Evolutionary conservation across 2,329 filamentous ascomycete species (phyloP).

Genomic region (Cercospora zeina): DNA sequence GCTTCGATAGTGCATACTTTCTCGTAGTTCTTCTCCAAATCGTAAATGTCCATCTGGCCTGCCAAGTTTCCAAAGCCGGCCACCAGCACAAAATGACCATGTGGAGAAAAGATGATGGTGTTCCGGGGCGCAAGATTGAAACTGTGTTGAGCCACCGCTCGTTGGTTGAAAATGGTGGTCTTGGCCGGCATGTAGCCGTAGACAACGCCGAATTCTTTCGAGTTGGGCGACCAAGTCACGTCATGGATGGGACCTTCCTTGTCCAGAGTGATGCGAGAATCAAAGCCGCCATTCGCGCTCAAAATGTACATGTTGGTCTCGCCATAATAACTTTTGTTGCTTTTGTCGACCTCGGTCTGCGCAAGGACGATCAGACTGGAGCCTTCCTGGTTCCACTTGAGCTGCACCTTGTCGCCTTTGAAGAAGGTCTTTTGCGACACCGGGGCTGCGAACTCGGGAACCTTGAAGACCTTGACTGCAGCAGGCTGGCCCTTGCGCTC

Average conservation of each 20-base stretch:
- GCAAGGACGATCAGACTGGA: constrained; percentile 91
- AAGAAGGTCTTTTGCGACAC: constrained; percentile 98
- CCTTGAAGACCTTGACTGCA: constrained; percentile 88
- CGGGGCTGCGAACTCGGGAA: constrained; percentile 78
- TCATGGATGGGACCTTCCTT: constrained; percentile 98
- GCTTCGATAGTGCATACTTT: constrained; percentile 95
- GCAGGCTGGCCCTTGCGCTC: constrained; percentile 93
- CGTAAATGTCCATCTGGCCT: constrained; percentile 96
- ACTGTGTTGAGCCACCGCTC: constrained; percentile 76
- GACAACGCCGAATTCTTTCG: constrained; percentile 94
- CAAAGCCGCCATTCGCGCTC: constrained; percentile 86
- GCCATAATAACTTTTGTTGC: constrained; percentile 98
- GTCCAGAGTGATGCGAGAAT: constrained; percentile 77
- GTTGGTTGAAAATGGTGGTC: constrained; percentile 94
- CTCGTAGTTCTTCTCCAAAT: constrained; percentile 87
- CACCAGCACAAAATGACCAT: constrained; percentile 87
- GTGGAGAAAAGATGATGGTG: constrained; percentile 91
- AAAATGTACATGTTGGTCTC: constrained; percentile 96
- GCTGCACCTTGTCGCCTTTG: constrained; percentile 97
- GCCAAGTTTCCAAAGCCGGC: constrained; percentile 97
- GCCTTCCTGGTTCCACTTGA: constrained; percentile 95
- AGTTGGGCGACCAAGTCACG: constrained; percentile 97
- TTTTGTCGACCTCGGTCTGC: constrained; percentile 96
- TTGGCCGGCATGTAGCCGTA: constrained; percentile 99
- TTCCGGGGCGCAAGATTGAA: constrained; percentile 89